phyloP scores from a whole-genome alignment of 1,284 basidiomycete species.

The Cryptococcus sp. region DNA sequence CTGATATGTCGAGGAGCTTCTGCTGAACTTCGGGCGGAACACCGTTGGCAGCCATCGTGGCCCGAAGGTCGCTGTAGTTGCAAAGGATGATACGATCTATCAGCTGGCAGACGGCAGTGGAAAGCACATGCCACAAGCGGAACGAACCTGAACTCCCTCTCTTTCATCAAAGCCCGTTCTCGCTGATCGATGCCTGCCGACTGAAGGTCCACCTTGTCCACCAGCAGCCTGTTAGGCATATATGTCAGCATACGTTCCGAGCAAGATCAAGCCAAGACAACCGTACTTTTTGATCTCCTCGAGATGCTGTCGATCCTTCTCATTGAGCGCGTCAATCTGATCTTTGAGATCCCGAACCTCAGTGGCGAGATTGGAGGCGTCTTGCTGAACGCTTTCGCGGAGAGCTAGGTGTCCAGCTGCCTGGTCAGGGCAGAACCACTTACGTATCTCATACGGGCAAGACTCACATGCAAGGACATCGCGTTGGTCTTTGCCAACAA shows the following conservation, averaged over 20 bases:
- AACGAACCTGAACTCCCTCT: constrained; percentile 40
- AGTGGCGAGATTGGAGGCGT: constrained; percentile 70
- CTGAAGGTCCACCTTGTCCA: constrained; percentile 89
- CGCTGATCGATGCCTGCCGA: constrained; percentile 78
- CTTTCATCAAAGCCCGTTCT: constrained; percentile 72
- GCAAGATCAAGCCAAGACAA: not conserved
- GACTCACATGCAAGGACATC: constrained; percentile 39
- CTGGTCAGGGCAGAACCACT: not conserved
- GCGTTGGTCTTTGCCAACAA: constrained; percentile 53
- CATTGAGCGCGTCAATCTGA: constrained; percentile 67
- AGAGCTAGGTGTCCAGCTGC: constrained; percentile 59
- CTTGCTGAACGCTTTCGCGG: constrained; percentile 82
- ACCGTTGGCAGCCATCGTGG: constrained; percentile 67
- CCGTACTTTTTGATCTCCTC: constrained; percentile 72
- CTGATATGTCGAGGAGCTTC: constrained; percentile 69
- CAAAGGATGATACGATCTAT: not conserved
- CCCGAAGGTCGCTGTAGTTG: constrained; percentile 63
- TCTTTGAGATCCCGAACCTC: constrained; percentile 64
- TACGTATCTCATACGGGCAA: not conserved
- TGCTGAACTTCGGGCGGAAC: constrained; percentile 75
- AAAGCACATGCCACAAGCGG: not conserved
- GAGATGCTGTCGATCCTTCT: constrained; percentile 86
- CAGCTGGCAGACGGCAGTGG: too few species aligned
- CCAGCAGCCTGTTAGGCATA: constrained; percentile 55
- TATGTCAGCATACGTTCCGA: not conserved